Base-by-base conservation (phyloP, 495 filamentous ascomycete species). In the Hypomontagnella submonticulosa region DNA sequence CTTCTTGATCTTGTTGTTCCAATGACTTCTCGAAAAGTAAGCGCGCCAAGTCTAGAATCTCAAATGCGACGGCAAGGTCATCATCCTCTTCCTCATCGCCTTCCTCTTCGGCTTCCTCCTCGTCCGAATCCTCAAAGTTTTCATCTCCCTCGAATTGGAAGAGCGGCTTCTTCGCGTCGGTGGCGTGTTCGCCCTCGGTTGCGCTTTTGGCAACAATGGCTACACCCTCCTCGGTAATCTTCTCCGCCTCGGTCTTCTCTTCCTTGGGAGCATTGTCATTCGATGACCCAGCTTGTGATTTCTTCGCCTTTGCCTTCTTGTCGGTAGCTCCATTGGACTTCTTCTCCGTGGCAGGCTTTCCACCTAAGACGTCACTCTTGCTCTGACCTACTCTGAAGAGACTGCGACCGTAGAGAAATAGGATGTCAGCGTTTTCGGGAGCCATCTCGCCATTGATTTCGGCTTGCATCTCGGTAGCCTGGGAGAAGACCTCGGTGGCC, bases 61-160 rank as follows among this genome's bases (percentile, higher is more conserved):
- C 92, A 75, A 92, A 98, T 4, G 96, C 95, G 50, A 87, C 88
- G 6, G 85, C 89, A 63, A 97, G 91, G 71, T 97, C 94, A 68
- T 99, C 95, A 11, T 97, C 92, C 10, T 93, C 90, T 51, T 91
- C 91, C 1, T 88, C 87, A 6, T 86, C 88, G 8, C 77, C 83
- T 8, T 82, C 83, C 2, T 70, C 72, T 30, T 57, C 74, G 19
- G 64, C 75, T 58, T 78, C 79, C 34, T 83, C 83, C 27, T 88
- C 90, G 23, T 93, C 92, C 0, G 88, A 89, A 46, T 92, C 89
- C 34, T 91, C 92, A 77, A 90, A 97, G 70, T 96, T 93, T 75
- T 97, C 94, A 66, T 97, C 95, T 41, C 96, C 96, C 0, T 88
- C 90, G 69, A 98, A 96, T 62, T 95, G 90, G 74, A 99, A 97